A percentile compares a stretch with the other conserved stretches of the same genome.
Evolutionary conservation across 768 basidiomycete species (phyloP).

Genomic region (Mycena rebaudengoi): DNA sequence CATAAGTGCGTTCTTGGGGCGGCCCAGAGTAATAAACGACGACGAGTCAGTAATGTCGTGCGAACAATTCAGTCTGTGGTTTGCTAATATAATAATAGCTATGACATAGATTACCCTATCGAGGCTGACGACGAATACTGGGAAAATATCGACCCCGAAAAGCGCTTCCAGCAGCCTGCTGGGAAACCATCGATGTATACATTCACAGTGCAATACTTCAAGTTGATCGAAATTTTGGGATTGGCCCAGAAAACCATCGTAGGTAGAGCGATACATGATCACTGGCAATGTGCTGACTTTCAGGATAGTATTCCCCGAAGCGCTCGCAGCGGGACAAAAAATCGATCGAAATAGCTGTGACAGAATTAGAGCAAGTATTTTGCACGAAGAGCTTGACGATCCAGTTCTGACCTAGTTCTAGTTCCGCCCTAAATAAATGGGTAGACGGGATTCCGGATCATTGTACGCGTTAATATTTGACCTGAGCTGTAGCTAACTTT

Average conservation of each 20-base stretch:
- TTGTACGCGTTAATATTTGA: conserved; percentile 28
- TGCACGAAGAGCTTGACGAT: background rate
- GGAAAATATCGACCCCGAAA: conserved; percentile 49
- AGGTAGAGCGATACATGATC: conserved; percentile 19
- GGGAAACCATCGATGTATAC: conserved; percentile 52
- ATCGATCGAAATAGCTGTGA: conserved; percentile 53
- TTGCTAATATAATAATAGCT: background rate
- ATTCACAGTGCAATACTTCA: conserved; percentile 51
- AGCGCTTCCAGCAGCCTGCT: conserved; percentile 58
- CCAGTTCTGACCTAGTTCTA: conserved; percentile 20
- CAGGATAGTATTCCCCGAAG: conserved; percentile 12
- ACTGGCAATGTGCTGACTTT: background rate
- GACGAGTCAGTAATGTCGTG: conserved; percentile 55
- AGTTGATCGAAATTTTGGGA: conserved; percentile 57
- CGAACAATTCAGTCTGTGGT: background rate
- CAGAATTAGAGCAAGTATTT: conserved; percentile 54
- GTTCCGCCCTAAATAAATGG: conserved; percentile 61
- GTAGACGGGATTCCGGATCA: conserved; percentile 57
- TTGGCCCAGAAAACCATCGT: conserved; percentile 63
- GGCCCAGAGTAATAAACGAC: conserved; percentile 63
- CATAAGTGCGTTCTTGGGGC: conserved; percentile 54
- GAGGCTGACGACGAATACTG: conserved; percentile 72
- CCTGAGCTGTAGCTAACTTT: background rate
- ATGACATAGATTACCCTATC: conserved; percentile 63
- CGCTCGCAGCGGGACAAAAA: conserved; percentile 23